Conservation (phyloP, 495 filamentous ascomycete species). For the Tuber microsphaerosporum region DNA sequence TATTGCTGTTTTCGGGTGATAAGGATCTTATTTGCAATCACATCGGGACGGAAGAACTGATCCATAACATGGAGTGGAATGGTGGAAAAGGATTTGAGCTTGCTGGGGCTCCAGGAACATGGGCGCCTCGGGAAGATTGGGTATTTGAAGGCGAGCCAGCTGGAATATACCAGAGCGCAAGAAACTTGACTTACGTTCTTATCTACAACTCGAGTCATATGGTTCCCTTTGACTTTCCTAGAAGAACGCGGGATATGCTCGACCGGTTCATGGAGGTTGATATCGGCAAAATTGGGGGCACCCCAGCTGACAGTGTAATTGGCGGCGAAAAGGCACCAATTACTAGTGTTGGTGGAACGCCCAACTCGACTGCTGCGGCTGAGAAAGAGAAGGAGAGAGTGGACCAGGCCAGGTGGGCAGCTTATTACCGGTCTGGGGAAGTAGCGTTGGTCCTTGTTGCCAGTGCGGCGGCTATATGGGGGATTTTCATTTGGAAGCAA, state of each 20-base stretch:
- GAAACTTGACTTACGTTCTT: constrained; percentile 89
- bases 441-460: constrained; percentile 79
- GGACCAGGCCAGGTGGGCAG: constrained; percentile 80
- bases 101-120: constrained; percentile 63
- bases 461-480: constrained; percentile 70
- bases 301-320: constrained; percentile 73
- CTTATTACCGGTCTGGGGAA: constrained; percentile 87
- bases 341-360: constrained; percentile 71
- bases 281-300: constrained; percentile 81
- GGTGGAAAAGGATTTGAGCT: constrained; percentile 85
- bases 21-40: constrained; percentile 97
- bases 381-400: constrained; percentile 66
- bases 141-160: constrained; percentile 85
- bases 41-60: constrained; percentile 83
- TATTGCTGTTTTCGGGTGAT: constrained; percentile 86
- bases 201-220: constrained; percentile 96
- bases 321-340: constrained; percentile 83
- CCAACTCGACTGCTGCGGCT: constrained; percentile 67
- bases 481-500: constrained; percentile 76
- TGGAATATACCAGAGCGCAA: constrained; percentile 85
- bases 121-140: constrained; percentile 88
- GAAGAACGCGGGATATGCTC: constrained; percentile 87
- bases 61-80: constrained; percentile 87
- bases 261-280: constrained; percentile 94
- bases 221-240: constrained; percentile 89